Base-by-base conservation (phyloP, 2,329 filamentous ascomycete genomes). In the Colletotrichum gigasporum region DNA sequence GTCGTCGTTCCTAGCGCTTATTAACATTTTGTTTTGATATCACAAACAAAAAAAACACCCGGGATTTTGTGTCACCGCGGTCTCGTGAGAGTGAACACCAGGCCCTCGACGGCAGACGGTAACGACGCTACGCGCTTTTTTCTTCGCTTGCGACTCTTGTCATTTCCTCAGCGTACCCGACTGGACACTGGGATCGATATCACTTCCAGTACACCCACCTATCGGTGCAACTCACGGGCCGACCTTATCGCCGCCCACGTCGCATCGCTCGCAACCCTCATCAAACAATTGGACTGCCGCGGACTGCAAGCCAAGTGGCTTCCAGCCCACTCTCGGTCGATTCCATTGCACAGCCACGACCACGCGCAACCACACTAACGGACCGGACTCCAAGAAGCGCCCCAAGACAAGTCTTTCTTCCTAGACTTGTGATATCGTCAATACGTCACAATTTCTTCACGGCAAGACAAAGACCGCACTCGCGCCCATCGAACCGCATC, bases 341-440 rank as follows among this genome's bases (percentile, higher is more conserved):
- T 44, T n/a, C n/a, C n/a, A n/a, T 32, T 62, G 56, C 62, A 62
- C 56, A 62, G 62, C 62, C 62, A 62, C 56, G 55, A 56, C 62
- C 62, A 61, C 56, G 56, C 56, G 41, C 34, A 30, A 53, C 55
- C 48, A 53, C 39, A 41, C 48, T 16, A 61, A 28, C 42, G 42
- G 48, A 54, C 34, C 56, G 48, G 42, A 54, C 47, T 61, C 48
- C 34, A 35, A 35, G 41, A 55, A 61, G 42, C 56, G 48, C 56
- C 34, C 62, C 48, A 42, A 51, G 62, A 65, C 62, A 58, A 50
- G 44, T 41, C 54, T 54, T 58, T 24, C 14, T 30, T 55, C n/a
- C 16, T 22, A 48, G 62, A 24, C 50, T 37, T 10, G 22, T 47
- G 62, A 62, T 42, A 62, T 54, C 48, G 26, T 50, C 48, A 54